A percentile compares a stretch with the other conserved stretches of the same genome.
Conservation (phyloP, 176 grass and related monocot species). For the Hyparrhenia diplandra region DNA sequence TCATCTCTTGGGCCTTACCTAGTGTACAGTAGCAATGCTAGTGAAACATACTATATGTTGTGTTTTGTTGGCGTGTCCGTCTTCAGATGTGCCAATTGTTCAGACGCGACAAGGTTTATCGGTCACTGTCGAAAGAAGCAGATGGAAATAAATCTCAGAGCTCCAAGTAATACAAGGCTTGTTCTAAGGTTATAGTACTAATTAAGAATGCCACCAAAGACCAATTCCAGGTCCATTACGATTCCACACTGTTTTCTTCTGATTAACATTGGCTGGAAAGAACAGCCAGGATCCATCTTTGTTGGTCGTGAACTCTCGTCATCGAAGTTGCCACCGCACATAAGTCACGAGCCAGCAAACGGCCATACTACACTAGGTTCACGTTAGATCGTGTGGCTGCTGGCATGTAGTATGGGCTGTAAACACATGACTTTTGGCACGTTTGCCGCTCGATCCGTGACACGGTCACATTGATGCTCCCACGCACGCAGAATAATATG, state of each 20-base stretch:
- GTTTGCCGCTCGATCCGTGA: neutral
- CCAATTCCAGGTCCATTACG: too few species aligned
- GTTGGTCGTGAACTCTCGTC: too few species aligned
- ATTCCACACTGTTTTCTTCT: neutral
- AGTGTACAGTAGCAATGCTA: neutral
- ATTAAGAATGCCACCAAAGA: too few species aligned
- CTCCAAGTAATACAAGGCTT: neutral
- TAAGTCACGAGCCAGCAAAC: neutral
- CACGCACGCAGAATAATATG: neutral
- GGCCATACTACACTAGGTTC: neutral
- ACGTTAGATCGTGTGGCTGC: too few species aligned
- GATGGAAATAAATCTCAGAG: neutral
- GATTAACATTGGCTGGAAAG: too few species aligned
- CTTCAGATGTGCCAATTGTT: neutral
- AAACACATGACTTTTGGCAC: neutral
- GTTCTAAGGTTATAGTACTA: too few species aligned
- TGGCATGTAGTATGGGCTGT: neutral
- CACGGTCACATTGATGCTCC: neutral
- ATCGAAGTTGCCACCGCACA: too few species aligned
- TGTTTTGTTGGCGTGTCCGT: neutral
- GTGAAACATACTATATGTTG: neutral
- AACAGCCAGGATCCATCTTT: too few species aligned
- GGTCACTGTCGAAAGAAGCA: neutral
- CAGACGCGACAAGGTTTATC: neutral
- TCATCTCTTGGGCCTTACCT: neutral